Conservation (phyloP, 352 stramenopile genomes). For the Pythium scleroteichum region DNA sequence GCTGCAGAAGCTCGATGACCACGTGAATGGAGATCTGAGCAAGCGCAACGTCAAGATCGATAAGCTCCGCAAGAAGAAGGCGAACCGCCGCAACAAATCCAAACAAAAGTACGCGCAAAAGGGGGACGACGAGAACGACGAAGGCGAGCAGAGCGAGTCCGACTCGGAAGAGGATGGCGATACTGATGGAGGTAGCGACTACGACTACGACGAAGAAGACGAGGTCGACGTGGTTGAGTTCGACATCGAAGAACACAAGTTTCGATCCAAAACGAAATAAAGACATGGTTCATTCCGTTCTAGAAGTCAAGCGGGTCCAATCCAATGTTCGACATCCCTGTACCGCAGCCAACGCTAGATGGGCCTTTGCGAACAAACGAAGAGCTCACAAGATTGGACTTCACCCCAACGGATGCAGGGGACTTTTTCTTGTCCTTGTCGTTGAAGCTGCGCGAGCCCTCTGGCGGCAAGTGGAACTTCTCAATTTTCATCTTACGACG, state of each 20-base stretch:
- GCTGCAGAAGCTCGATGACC: slow-evolving; percentile 75
- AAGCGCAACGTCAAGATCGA: slow-evolving; percentile 63
- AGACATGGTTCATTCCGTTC: neutral
- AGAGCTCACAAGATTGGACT: slow-evolving; percentile 29
- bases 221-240: slow-evolving; percentile 23
- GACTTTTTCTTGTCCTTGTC: slow-evolving; percentile 14
- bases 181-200: slow-evolving; percentile 16
- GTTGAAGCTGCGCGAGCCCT: slow-evolving; percentile 50
- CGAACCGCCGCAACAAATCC: slow-evolving; percentile 49
- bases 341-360: slow-evolving; percentile 4
- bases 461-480: slow-evolving; percentile 72
- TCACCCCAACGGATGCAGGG: neutral
- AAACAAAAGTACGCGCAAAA: slow-evolving; percentile 54
- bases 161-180: slow-evolving; percentile 13
- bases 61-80: slow-evolving; percentile 70
- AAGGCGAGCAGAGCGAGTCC: neutral
- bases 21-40: slow-evolving; percentile 64
- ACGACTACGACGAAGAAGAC: slow-evolving; percentile 32
- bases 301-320: slow-evolving; percentile 28
- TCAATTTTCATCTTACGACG: slow-evolving; percentile 76
- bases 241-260: slow-evolving; percentile 32
- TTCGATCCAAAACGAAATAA: slow-evolving; percentile 35
- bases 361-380: slow-evolving; percentile 15
- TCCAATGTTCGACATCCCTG: neutral
- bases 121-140: neutral